phyloP scores from a whole-genome alignment of 2,329 filamentous ascomycete genomes.

The Botrytis medusae region DNA sequence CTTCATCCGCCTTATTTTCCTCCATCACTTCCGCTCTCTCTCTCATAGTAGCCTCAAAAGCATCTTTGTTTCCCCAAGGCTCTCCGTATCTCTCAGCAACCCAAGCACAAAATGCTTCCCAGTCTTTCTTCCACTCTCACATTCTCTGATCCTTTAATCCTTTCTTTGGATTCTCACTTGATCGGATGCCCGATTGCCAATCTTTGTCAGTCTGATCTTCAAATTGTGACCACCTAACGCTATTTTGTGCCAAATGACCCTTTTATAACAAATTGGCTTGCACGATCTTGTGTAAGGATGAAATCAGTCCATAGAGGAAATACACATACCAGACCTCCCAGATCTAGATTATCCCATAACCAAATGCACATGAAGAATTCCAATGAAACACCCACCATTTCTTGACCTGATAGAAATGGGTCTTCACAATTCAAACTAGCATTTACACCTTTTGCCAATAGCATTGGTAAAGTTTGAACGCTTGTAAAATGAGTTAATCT shows the following conservation, averaged over 20 bases:
- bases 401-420: constrained; percentile 82
- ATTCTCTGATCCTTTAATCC: constrained; percentile 69
- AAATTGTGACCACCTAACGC: constrained; percentile 80
- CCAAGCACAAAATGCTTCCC: constrained; percentile 88
- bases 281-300: neutral
- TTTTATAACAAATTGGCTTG: constrained; percentile 20
- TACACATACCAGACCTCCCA: constrained; percentile 72
- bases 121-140: constrained; percentile 73
- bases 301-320: neutral
- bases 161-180: constrained; percentile 63
- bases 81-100: constrained; percentile 69
- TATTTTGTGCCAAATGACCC: constrained; percentile 74
- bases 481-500: constrained; percentile 72
- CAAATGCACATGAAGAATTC: constrained; percentile 92
- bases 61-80: neutral
- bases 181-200: constrained; percentile 69
- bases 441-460: constrained; percentile 77
- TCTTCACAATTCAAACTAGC: constrained; percentile 88
- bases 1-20: neutral
- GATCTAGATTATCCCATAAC: constrained; percentile 82
- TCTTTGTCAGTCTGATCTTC: constrained; percentile 72
- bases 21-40: neutral
- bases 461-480: constrained; percentile 74
- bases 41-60: neutral
- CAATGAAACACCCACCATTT: constrained; percentile 74